Conservation (phyloP, 805 yeast genomes). For the Suhomyces emberorum region DNA sequence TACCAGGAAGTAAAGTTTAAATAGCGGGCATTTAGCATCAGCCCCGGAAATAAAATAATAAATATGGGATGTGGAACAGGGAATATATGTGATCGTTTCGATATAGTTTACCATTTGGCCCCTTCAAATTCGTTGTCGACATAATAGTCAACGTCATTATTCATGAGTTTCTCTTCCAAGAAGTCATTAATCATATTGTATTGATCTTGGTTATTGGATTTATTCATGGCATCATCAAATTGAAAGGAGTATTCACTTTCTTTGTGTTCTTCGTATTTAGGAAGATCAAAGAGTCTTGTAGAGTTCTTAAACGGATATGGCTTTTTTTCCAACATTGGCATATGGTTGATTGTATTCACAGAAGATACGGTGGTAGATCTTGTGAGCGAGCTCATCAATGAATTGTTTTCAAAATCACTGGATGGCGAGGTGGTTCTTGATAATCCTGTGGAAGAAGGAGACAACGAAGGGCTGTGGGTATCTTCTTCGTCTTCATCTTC, state of each 20-base stretch:
- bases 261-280: conserved; percentile 21
- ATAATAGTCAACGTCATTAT: conserved; percentile 37
- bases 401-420: conserved; percentile 27
- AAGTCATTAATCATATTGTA: conserved; percentile 41
- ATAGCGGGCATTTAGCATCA: conserved; percentile 1
- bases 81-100: background rate
- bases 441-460: conserved; percentile 21
- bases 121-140: conserved; percentile 12
- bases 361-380: conserved; percentile 39
- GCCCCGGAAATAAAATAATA: background rate
- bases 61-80: background rate
- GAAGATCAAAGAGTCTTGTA: conserved; percentile 31
- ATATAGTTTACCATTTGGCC: conserved; percentile 1
- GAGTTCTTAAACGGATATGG: conserved; percentile 12
- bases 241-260: conserved; percentile 15
- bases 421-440: conserved; percentile 40
- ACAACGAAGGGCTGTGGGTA: conserved; percentile 4
- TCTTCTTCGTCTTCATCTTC: conserved; percentile 17
- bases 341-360: conserved; percentile 17
- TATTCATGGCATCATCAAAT: conserved; percentile 18
- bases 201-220: conserved; percentile 20
- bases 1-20: conserved; percentile 6
- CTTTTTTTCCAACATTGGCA: conserved; percentile 15
- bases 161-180: conserved; percentile 37
- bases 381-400: conserved; percentile 38